Base-by-base conservation (phyloP, 768 basidiomycete species). In the Suillus brevipes region DNA sequence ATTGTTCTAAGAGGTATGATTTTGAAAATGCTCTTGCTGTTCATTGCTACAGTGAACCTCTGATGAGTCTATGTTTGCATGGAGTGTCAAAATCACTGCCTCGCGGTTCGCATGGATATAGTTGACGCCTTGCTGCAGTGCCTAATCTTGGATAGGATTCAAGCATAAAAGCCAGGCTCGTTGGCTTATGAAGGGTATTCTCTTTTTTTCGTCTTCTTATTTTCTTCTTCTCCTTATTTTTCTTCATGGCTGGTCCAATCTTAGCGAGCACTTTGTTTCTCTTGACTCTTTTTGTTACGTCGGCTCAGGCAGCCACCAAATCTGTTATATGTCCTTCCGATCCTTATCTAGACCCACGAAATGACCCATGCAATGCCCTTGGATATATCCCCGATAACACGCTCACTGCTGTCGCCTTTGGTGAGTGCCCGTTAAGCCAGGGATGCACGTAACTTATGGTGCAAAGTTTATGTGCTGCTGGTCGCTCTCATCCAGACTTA, bases 381-480 rank as follows among this genome's bases (percentile, higher is more conserved):
- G 78, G 77, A 63, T 88, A 87, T 69, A 88, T 88, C 59, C 77
- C 84, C 5, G 83, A 81, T 40, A 84, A 88, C 70, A 75, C 79
- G 3, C 71, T 85, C 49, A 86, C 86, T 0, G 82, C 70, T 6
- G 73, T 88, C 60, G 81, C 86, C 10, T 81, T 85, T 60, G 67
- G 85, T 85, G 66, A 66, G 77, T 71, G 36, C 7, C 23, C 2
- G 20, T 16, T 25, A 45, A 49, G 34, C 38, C 36, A 25, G 9
- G 16, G 31, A 58, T 20, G 31, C 38, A 37, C 34, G 16, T 31
- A 28, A 31, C 16, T 45, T 16, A 37, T 45, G 28, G 16, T 42
- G 45, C 37, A 53, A 67, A 80, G 77, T 70, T 67, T 73, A 84
- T n/a, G 69, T 85, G 6, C 62, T 84, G 13, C 13, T 73, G n/a